A percentile compares a stretch with the other conserved stretches of the same genome.
These are phyloP conservation scores for Polytrichum commune DNA, from an alignment of 225 moss, liverwort and hornwort species.

Conservation along the genomic window DNA sequence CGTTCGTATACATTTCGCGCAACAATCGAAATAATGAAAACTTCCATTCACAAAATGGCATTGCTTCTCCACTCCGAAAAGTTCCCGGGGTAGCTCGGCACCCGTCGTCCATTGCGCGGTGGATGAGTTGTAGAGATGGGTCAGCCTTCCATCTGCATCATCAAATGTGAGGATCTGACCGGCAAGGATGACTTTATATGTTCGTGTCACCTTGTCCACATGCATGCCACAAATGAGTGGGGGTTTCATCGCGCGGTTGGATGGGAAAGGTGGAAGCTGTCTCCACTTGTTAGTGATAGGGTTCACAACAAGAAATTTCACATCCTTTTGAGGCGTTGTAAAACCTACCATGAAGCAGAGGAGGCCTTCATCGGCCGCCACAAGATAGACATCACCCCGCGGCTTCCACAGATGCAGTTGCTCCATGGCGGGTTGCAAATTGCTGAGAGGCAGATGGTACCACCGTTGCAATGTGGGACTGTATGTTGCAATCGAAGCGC, in stretches of 20 bases:
- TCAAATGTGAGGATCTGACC: constrained; percentile 44
- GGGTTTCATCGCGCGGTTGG: constrained; percentile 33
- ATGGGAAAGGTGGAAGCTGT: constrained; percentile 34
- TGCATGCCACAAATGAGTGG: constrained; percentile 50
- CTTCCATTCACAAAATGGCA: constrained; percentile 50
- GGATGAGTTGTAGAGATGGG: constrained; percentile 39
- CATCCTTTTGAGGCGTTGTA: constrained; percentile 47
- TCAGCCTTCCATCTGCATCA: constrained; percentile 28
- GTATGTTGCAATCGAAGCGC: constrained; percentile 28
- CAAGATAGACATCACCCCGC: constrained; percentile 37
- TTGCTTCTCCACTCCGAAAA: constrained; percentile 50
- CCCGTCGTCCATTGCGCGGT: constrained; percentile 35
- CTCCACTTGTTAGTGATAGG: constrained; percentile 39
- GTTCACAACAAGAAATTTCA: constrained; percentile 48
- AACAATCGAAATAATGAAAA: constrained; percentile 50
- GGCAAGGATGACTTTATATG: constrained; percentile 43
- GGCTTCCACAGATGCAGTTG: constrained; percentile 30
- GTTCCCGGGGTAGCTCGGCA: constrained; percentile 37
- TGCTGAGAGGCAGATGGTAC: constrained; percentile 41
- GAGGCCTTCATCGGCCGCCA: constrained; percentile 43
- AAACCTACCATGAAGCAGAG: constrained; percentile 54
- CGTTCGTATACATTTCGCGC: constrained; percentile 39
- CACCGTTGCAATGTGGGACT: constrained; percentile 44
- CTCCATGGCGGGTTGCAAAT: constrained; percentile 34
- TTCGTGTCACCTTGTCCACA: constrained; percentile 29